These are phyloP conservation scores for Aegle marmelos DNA, from an alignment of 345 rosid species.

Conservation along the genomic window DNA sequence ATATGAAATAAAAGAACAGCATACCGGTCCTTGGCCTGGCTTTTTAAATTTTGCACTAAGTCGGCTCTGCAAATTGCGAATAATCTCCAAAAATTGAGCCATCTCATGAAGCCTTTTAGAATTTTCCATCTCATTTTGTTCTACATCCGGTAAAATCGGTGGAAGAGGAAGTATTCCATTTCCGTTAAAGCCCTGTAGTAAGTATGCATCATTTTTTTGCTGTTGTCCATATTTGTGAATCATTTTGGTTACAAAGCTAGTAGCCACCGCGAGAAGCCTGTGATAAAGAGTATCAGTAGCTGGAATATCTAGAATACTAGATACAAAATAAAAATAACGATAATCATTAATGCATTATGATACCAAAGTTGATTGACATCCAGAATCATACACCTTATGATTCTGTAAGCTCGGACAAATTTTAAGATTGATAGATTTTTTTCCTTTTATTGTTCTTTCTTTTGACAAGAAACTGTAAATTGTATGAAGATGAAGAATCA, in stretches of 20 bases:
- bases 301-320: background rate
- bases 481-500: no score
- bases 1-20: slow-evolving; percentile 22
- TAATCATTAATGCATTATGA: background rate
- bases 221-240: slow-evolving; percentile 70
- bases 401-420: background rate
- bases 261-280: slow-evolving; percentile 83
- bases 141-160: slow-evolving; percentile 35
- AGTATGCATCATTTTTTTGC: slow-evolving; percentile 47
- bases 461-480: no score
- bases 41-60: slow-evolving; percentile 62
- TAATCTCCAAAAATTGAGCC: slow-evolving; percentile 82
- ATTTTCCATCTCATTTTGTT: slow-evolving; percentile 36
- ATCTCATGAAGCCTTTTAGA: slow-evolving; percentile 63
- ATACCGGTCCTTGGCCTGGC: slow-evolving; percentile 65
- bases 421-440: background rate
- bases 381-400: background rate
- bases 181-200: slow-evolving; percentile 34
- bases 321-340: background rate
- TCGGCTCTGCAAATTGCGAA: slow-evolving; percentile 70
- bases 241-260: slow-evolving; percentile 81
- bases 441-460: no score
- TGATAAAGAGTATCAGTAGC: slow-evolving; percentile 23
- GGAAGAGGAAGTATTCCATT: slow-evolving; percentile 49
- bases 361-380: slow-evolving; percentile 1